phyloP scores from a whole-genome alignment of 768 basidiomycete species.

The Calocybe cyanea region DNA sequence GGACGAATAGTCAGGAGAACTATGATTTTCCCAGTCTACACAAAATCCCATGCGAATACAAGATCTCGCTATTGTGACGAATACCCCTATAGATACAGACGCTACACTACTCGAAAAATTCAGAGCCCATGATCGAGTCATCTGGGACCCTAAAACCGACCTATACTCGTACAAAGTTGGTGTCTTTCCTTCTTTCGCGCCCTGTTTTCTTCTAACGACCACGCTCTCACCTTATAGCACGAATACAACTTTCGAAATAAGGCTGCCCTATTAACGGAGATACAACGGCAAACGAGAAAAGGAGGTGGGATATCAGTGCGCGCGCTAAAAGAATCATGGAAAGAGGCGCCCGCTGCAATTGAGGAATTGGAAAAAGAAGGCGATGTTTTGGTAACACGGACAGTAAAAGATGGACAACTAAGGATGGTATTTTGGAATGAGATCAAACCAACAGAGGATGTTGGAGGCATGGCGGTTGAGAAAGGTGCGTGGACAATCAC shows the following conservation, averaged over 20 bases:
- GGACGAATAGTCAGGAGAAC: conserved; percentile 1
- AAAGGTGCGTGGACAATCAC: conserved; percentile 47
- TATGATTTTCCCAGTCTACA: conserved; percentile 45
- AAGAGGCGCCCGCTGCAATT: conserved; percentile 76
- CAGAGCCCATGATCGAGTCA: conserved; percentile 73
- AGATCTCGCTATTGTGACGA: conserved; percentile 80
- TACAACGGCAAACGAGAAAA: conserved; percentile 78
- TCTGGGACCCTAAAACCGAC: conserved; percentile 79
- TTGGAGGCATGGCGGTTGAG: conserved; percentile 69
- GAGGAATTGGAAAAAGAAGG: conserved; percentile 90
- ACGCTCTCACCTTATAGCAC: conserved; percentile 46
- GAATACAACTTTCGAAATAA: conserved; percentile 86
- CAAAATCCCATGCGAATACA: conserved; percentile 82
- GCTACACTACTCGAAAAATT: conserved; percentile 73
- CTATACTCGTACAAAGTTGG: conserved; percentile 82
- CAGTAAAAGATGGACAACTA: conserved; percentile 76
- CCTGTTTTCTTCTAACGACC: not conserved
- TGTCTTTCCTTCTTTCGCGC: no score
- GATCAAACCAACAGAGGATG: conserved; percentile 71
- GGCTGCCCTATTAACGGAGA: conserved; percentile 77
- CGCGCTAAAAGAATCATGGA: conserved; percentile 87
- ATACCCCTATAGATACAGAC: conserved; percentile 75
- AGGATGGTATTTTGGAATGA: conserved; percentile 92
- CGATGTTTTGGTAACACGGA: conserved; percentile 84
- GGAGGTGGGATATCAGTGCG: conserved; percentile 85